A percentile compares a stretch with the other conserved stretches of the same genome.
Evolutionary conservation across 108 stramenopile genomes (phyloP).

Genomic region (Cylindrotheca fusiformis): DNA sequence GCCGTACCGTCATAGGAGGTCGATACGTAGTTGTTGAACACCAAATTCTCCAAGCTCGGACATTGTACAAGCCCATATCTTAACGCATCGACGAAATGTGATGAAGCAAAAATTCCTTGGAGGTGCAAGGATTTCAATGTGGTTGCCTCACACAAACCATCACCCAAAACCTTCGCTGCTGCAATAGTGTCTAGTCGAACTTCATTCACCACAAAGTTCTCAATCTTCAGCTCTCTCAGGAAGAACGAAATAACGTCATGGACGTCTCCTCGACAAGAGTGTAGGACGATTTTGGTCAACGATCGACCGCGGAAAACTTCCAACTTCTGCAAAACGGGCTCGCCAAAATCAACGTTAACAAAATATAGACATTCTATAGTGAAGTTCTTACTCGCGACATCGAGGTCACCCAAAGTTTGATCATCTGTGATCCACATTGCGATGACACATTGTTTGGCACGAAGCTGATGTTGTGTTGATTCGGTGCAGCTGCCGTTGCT

Average conservation of each 20-base stretch:
- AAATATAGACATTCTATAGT: background rate
- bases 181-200: background rate
- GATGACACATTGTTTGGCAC: too few relatives aligned
- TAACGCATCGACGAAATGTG: background rate
- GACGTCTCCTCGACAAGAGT: conserved; percentile 1
- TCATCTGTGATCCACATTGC: conserved; percentile 10
- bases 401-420: conserved; percentile 1
- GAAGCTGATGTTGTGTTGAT: too few relatives aligned
- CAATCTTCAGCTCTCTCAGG: background rate
- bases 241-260: background rate
- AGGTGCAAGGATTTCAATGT: background rate
- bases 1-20: too few relatives aligned
- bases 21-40: too few relatives aligned
- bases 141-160: background rate
- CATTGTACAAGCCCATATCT: background rate
- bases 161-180: background rate
- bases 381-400: background rate
- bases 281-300: background rate
- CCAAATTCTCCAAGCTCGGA: background rate
- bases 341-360: conserved; percentile 1
- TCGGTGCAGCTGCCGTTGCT: too few relatives aligned
- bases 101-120: background rate
- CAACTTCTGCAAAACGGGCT: background rate
- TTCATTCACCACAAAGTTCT: background rate
- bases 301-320: conserved; percentile 1